Evolutionary conservation across 2,329 filamentous ascomycete species (phyloP).

Genomic region (Aspergillus sp.): DNA sequence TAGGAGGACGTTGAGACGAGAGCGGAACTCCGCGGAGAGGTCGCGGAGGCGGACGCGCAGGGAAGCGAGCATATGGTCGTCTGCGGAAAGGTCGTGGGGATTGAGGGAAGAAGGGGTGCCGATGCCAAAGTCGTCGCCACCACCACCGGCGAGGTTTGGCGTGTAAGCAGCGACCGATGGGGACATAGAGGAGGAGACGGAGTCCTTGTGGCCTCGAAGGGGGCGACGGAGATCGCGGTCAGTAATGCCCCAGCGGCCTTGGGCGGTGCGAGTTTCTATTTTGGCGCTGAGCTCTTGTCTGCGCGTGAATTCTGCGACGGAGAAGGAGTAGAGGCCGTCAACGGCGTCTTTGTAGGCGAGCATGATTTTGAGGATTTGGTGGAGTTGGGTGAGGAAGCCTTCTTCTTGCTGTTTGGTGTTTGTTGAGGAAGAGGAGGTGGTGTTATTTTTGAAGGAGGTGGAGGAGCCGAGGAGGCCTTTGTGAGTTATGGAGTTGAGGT

Average conservation of each 20-base stretch:
- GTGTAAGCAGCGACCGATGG: slow-evolving; percentile 29
- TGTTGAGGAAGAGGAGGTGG: slow-evolving; percentile 33
- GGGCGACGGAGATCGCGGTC: slow-evolving; percentile 52
- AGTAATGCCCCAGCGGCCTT: slow-evolving; percentile 64
- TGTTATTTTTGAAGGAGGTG: slow-evolving; percentile 35
- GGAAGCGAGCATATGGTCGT: slow-evolving; percentile 69
- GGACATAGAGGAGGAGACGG: slow-evolving; percentile 28
- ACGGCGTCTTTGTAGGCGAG: slow-evolving; percentile 89
- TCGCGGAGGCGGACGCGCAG: slow-evolving; percentile 72
- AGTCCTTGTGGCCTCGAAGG: slow-evolving; percentile 29
- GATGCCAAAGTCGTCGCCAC: slow-evolving; percentile 30
- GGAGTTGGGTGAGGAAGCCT: slow-evolving; percentile 84
- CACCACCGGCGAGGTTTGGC: slow-evolving; percentile 24
- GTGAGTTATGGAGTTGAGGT: slow-evolving; percentile 90
- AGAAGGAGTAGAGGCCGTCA: slow-evolving; percentile 91
- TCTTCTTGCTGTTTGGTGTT: slow-evolving; percentile 57
- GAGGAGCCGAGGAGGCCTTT: slow-evolving; percentile 85
- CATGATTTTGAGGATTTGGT: slow-evolving; percentile 92
- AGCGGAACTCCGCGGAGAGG: slow-evolving; percentile 74
- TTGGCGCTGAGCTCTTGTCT: slow-evolving; percentile 82
- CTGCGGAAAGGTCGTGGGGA: slow-evolving; percentile 39
- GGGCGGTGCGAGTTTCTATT: slow-evolving; percentile 66
- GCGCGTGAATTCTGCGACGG: slow-evolving; percentile 87
- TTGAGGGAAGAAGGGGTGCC: slow-evolving; percentile 44
- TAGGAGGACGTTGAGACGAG: slow-evolving; percentile 75